phyloP scores from a whole-genome alignment of 2,329 filamentous ascomycete genomes.

The Herpotrichia juniperi region DNA sequence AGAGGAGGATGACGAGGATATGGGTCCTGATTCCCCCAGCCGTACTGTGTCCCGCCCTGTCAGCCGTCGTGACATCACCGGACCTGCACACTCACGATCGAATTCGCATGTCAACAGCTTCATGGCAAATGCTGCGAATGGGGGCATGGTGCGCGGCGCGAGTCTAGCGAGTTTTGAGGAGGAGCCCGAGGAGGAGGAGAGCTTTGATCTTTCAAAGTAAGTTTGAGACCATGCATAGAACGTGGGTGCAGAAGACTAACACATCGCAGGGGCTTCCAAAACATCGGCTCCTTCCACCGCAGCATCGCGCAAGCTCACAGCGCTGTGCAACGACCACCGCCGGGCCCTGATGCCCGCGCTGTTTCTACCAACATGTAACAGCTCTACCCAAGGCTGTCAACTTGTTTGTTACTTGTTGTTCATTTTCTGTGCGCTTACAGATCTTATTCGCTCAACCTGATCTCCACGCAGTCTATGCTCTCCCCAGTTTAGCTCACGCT shows the following conservation, averaged over 20 bases:
- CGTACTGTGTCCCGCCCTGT: slow-evolving; percentile 42
- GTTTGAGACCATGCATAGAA: slow-evolving; percentile 15
- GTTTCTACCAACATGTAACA: slow-evolving; percentile 10
- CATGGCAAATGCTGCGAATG: slow-evolving; percentile 24
- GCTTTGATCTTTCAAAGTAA: slow-evolving; percentile 58
- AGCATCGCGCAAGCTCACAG: slow-evolving; percentile 37
- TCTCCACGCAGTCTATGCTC: too few species aligned
- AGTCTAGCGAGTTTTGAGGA: slow-evolving; percentile 44
- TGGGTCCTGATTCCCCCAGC: slow-evolving; percentile 40
- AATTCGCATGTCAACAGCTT: slow-evolving; percentile 39
- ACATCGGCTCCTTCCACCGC: slow-evolving; percentile 55
- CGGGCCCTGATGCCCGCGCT: slow-evolving; percentile 1
- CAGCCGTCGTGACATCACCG: slow-evolving; percentile 35
- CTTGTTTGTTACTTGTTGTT: too few species aligned
- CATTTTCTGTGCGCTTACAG: too few species aligned
- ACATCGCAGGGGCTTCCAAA: slow-evolving; percentile 53
- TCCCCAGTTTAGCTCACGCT: too few species aligned
- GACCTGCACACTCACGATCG: slow-evolving; percentile 32
- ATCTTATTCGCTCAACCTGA: too few species aligned
- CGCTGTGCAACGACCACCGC: slow-evolving; percentile 15
- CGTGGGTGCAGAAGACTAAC: background rate
- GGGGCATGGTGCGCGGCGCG: slow-evolving; percentile 43
- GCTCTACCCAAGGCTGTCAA: too few species aligned
- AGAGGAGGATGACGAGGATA: slow-evolving; percentile 41
- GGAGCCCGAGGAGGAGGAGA: slow-evolving; percentile 51